These are phyloP conservation scores for Podospora pseudoanserina DNA, from an alignment of 495 filamentous ascomycete species.

Conservation along the genomic window DNA sequence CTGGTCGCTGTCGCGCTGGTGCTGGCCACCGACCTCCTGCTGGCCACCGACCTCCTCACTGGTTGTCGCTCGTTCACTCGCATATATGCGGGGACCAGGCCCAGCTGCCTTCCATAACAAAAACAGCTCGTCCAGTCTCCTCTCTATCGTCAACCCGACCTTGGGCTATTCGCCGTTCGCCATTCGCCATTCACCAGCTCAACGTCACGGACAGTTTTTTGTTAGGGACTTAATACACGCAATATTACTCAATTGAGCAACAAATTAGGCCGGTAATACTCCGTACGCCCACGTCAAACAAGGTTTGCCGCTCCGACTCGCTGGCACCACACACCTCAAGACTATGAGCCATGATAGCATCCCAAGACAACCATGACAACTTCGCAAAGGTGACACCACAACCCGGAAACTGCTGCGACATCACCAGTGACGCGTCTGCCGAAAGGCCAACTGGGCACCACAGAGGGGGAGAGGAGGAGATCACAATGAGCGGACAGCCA, in stretches of 20 bases:
- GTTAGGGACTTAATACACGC: conserved; percentile 26
- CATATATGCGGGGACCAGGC: conserved; percentile 27
- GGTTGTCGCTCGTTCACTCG: conserved; percentile 11
- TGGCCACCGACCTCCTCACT: conserved; percentile 7
- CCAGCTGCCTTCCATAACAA: conserved; percentile 14
- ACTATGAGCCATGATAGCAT: conserved; percentile 28
- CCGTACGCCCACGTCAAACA: not conserved
- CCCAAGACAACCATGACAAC: conserved; percentile 25
- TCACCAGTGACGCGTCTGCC: conserved; percentile 8
- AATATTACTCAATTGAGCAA: conserved; percentile 25
- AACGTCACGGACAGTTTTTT: conserved; percentile 21
- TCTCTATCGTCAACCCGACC: conserved; percentile 13
- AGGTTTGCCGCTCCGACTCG: not conserved
- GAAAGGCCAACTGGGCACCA: not conserved
- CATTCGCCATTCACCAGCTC: conserved; percentile 10
- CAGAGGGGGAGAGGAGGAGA: conserved; percentile 7
- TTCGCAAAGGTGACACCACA: conserved; percentile 18
- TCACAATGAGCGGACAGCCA: conserved; percentile 14
- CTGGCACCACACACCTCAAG: not conserved
- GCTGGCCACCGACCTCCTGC: conserved; percentile 5
- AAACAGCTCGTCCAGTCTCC: conserved; percentile 6
- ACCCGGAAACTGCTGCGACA: conserved; percentile 7
- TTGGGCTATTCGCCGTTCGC: conserved; percentile 11
- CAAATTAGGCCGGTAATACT: conserved; percentile 12
- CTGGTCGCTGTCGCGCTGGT: conserved; percentile 2